These are phyloP conservation scores for Schizophyllum amplum DNA, from an alignment of 1,284 basidiomycete species.

Conservation along the genomic window DNA sequence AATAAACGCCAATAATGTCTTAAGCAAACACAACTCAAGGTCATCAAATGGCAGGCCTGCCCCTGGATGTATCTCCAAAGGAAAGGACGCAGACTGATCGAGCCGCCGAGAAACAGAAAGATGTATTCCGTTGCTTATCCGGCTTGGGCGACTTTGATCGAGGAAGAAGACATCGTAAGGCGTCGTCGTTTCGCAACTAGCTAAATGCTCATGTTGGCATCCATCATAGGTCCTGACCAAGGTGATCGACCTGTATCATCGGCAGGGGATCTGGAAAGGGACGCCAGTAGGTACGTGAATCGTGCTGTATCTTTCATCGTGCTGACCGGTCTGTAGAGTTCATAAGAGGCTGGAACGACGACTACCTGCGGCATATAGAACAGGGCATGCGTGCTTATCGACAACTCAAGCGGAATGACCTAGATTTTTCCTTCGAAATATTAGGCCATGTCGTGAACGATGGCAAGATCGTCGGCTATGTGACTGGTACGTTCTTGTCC, in stretches of 20 bases:
- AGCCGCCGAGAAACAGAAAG: background rate
- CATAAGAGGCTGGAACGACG: background rate
- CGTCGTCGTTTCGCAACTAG: background rate
- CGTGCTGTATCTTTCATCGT: background rate
- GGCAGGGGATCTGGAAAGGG: background rate
- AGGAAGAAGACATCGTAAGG: background rate
- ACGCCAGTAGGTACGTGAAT: background rate
- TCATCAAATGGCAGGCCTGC: background rate
- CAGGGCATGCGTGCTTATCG: background rate
- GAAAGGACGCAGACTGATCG: background rate
- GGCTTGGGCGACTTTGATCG: background rate
- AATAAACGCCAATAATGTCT: background rate
- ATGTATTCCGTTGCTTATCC: background rate
- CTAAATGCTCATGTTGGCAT: background rate
- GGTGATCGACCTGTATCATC: background rate
- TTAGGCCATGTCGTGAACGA: background rate
- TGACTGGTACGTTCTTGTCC: background rate
- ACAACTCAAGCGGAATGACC: background rate
- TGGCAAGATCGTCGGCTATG: background rate
- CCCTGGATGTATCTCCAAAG: background rate
- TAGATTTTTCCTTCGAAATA: background rate
- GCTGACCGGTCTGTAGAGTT: background rate
- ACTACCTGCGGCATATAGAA: background rate
- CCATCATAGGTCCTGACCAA: background rate
- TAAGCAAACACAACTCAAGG: background rate